Evolutionary conservation across 2,329 filamentous ascomycete genomes (phyloP).

Genomic region (Ustilaginoidea virens): DNA sequence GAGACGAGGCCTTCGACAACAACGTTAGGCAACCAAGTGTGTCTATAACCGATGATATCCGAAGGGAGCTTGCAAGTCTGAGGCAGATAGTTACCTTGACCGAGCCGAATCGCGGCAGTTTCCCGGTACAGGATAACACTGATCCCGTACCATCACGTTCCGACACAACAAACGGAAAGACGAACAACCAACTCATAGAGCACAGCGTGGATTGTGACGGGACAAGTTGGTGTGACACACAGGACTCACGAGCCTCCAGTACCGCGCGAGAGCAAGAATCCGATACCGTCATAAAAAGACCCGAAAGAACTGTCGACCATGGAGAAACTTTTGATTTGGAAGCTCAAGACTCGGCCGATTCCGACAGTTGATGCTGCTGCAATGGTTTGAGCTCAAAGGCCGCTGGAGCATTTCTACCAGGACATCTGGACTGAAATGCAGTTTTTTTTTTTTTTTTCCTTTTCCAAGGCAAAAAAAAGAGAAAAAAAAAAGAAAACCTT

Average conservation of each 20-base stretch:
- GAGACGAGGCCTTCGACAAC: slow-evolving; percentile 11
- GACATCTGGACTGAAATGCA: background rate
- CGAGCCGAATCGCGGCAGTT: background rate
- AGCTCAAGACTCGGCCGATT: slow-evolving; percentile 6
- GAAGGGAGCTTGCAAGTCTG: slow-evolving; percentile 10
- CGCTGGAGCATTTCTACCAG: background rate
- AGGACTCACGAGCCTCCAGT: slow-evolving; percentile 9
- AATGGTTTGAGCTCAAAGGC: background rate
- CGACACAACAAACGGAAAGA: background rate
- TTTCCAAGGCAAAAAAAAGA: too few species aligned
- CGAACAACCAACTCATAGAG: background rate
- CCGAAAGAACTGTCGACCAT: slow-evolving; percentile 3
- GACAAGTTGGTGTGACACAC: slow-evolving; percentile 3
- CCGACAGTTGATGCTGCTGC: background rate
- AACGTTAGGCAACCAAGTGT: slow-evolving; percentile 13
- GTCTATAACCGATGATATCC: slow-evolving; percentile 12
- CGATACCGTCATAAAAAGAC: slow-evolving; percentile 6
- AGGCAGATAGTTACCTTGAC: slow-evolving; percentile 3
- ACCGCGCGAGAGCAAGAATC: slow-evolving; percentile 10
- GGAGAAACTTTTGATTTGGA: slow-evolving; percentile 6
- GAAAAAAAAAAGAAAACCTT: slow-evolving; percentile 1
- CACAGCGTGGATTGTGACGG: background rate
- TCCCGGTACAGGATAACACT: background rate
- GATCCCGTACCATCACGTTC: background rate
- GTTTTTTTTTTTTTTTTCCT: background rate